Evolutionary conservation across 805 yeast genomes (phyloP), one percentile per base, ranked within the genome.

Genomic region (Metschnikowia continentalis): DNA sequence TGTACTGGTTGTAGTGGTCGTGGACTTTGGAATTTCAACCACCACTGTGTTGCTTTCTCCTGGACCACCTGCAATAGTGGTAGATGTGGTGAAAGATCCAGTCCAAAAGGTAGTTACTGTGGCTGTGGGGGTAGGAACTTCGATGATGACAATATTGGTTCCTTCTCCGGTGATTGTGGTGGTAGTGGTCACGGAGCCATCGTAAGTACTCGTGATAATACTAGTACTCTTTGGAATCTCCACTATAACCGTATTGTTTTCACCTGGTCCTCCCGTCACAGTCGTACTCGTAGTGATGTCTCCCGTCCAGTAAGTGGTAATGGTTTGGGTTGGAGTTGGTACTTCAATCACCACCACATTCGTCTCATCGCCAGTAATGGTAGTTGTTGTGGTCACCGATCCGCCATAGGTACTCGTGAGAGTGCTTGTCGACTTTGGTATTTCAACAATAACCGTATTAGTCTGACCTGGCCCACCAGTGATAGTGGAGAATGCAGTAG

Each of bases 81-180:
- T 46, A n/a, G 54, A 40, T 5, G 37, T 30, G 5, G 56, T 46
- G 3, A n/a, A 41, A 20, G 38, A 19, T 11, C 57, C 54, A 15
- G 57, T 49, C 61, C 59, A 52, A n/a, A 55, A 50, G 0, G 51
- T 19, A 11, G 65, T 61, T 3, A 48, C 37, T 6, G 61, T 52
- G 13, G 35, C 19, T 5, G 51, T 49, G 20, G 57, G 56, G 22
- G 48, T 42, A 8, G 61, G 62, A 8, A 57, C 57, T 2, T 57
- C 57, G 8, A 59, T 44, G 10, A 55, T 39, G n/a, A 51, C 52
- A 13, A 56, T 48, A 13, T 33, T 53, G 8, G 50, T 49, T 0
- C 33, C 50, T 30, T 55, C 54, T 3, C 33, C 50, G 5, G 48
- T 23, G 11, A 6, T 19, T 2, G 53, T 42, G n/a, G 26, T 8